phyloP scores from a whole-genome alignment of 2,329 filamentous ascomycete genomes.

The Huntiella moniliformis region DNA sequence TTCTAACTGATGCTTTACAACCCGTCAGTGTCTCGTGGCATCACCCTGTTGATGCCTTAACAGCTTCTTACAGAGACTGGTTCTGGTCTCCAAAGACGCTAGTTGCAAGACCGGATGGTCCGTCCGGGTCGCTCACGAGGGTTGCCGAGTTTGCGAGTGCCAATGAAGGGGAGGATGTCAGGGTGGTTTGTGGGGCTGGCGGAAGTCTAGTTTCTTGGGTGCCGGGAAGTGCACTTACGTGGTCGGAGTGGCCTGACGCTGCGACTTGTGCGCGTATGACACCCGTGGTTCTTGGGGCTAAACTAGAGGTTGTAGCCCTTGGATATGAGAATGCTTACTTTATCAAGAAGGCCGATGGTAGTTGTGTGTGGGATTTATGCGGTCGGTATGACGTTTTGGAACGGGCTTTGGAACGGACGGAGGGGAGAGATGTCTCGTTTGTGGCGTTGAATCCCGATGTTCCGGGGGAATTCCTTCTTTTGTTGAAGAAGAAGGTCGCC shows the following conservation, averaged over 20 bases:
- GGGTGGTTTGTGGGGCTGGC: slow-evolving; percentile 7
- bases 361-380: slow-evolving; percentile 5
- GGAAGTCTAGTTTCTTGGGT: slow-evolving; percentile 8
- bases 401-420: slow-evolving; percentile 5
- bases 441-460: slow-evolving; percentile 10
- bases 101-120: not conserved
- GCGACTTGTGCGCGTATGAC: slow-evolving; percentile 6
- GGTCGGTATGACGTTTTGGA: slow-evolving; percentile 8
- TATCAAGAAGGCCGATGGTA: slow-evolving; percentile 8
- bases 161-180: slow-evolving; percentile 8
- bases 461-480: slow-evolving; percentile 6
- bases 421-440: slow-evolving; percentile 6
- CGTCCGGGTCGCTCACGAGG: not conserved
- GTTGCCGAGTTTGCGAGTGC: slow-evolving; percentile 4
- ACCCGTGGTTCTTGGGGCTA: slow-evolving; percentile 6
- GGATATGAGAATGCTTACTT: slow-evolving; percentile 7
- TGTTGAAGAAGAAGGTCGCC: slow-evolving; percentile 6
- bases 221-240: slow-evolving; percentile 1
- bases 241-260: slow-evolving; percentile 6
- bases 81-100: slow-evolving; percentile 2
- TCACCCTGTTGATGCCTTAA: slow-evolving; percentile 1
- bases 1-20: slow-evolving; percentile 4
- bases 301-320: slow-evolving; percentile 7
- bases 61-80: slow-evolving; percentile 8
- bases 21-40: slow-evolving; percentile 5